Evolutionary conservation across 2,329 filamentous ascomycete species (phyloP).

Genomic region (Penicillium verrucosum): DNA sequence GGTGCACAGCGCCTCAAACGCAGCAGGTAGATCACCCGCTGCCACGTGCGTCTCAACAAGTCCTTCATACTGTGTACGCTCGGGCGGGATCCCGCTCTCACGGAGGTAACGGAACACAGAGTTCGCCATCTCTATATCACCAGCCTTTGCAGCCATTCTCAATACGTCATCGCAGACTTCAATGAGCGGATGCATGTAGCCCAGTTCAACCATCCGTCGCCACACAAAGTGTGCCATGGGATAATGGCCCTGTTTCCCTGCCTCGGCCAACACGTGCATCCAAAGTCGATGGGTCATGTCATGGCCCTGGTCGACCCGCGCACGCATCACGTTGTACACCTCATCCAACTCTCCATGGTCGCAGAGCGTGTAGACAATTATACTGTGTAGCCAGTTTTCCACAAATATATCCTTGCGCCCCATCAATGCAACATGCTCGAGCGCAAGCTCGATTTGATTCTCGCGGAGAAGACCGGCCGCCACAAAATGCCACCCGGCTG

Average conservation of each 20-base stretch:
- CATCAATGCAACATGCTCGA: conserved; percentile 67
- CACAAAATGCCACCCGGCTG: conserved; percentile 63
- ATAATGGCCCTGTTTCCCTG: conserved; percentile 61
- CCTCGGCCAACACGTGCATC: conserved; percentile 71
- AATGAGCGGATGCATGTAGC: conserved; percentile 60
- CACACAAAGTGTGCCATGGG: conserved; percentile 68
- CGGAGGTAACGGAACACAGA: conserved; percentile 66
- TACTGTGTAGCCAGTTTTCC: conserved; percentile 72
- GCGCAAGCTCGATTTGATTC: conserved; percentile 75
- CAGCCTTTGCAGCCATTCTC: conserved; percentile 65
- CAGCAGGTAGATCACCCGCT: conserved; percentile 59
- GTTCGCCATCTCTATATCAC: conserved; percentile 66
- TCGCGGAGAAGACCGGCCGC: conserved; percentile 75
- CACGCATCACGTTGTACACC: conserved; percentile 64
- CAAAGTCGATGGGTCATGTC: conserved; percentile 59
- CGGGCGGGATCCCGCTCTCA: conserved; percentile 54
- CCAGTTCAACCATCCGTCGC: conserved; percentile 60
- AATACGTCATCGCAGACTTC: conserved; percentile 67
- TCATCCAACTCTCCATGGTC: conserved; percentile 74
- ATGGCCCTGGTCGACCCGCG: conserved; percentile 49
- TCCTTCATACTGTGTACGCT: conserved; percentile 72
- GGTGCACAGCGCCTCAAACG: conserved; percentile 67
- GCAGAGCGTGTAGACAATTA: conserved; percentile 71
- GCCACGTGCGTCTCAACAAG: conserved; percentile 68
- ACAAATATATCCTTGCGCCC: conserved; percentile 54